Evolutionary conservation across 2,329 filamentous ascomycete genomes (phyloP).

Genomic region (Pestalotiopsis sp.): DNA sequence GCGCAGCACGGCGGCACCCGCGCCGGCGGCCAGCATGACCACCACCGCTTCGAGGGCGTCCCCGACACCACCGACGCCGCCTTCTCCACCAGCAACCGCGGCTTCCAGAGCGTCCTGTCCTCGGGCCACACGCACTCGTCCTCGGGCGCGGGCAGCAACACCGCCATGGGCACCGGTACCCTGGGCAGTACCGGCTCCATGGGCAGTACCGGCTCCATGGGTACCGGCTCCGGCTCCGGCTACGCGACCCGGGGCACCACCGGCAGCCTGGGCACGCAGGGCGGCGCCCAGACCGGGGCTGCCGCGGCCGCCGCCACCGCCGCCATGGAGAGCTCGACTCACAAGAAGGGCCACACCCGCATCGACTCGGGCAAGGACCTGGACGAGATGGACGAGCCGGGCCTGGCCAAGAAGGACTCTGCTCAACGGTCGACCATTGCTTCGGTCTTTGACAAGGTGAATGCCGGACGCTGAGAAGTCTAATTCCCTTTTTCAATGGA

Average conservation of each 20-base stretch:
- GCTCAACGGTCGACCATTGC: not conserved
- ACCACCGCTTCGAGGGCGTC: conserved; percentile 65
- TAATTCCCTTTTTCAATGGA: too few species aligned
- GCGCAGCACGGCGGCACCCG: conserved; percentile 54
- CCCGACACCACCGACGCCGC: conserved; percentile 34
- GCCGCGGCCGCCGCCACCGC: not conserved
- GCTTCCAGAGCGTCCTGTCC: not conserved
- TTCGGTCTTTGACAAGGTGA: not conserved
- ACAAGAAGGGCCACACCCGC: not conserved
- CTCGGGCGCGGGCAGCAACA: not conserved
- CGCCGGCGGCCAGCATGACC: conserved; percentile 54
- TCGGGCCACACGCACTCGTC: not conserved
- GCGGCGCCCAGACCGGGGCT: not conserved
- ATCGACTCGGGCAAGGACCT: conserved; percentile 10
- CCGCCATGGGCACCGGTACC: not conserved
- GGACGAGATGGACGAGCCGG: not conserved
- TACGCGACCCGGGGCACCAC: not conserved
- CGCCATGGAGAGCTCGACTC: not conserved
- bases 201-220: not conserved
- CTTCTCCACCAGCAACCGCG: not conserved
- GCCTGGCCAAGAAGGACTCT: not conserved
- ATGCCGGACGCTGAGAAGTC: not conserved
- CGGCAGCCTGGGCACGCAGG: not conserved
- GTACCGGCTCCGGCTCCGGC: not conserved
- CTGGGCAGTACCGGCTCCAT: not conserved